phyloP scores from a whole-genome alignment of 1,284 basidiomycete species.

The Sporisorium scitamineum region DNA sequence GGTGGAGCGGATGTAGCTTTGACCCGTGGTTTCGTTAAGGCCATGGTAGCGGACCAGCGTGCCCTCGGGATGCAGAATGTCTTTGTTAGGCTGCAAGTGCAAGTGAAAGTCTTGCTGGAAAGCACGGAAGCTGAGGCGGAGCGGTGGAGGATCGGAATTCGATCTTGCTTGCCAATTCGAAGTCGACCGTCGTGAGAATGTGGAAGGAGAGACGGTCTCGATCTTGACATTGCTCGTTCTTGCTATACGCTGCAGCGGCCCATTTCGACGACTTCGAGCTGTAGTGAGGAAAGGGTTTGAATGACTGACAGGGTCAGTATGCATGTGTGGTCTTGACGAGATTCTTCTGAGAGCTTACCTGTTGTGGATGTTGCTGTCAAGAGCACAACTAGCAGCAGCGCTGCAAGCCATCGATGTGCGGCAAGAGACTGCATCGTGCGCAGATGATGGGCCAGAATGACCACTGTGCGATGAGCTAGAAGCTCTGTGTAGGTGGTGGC shows the following conservation, averaged over 20 bases:
- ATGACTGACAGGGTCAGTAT: background rate
- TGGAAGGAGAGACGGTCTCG: conserved; percentile 11
- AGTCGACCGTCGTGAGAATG: background rate
- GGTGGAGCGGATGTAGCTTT: conserved; percentile 26
- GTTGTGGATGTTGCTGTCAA: conserved; percentile 12
- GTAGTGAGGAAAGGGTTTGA: background rate
- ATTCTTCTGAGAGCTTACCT: background rate
- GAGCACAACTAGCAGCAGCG: conserved; percentile 26
- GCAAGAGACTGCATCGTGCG: conserved; percentile 14
- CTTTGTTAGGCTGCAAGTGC: conserved; percentile 57
- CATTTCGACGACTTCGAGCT: conserved; percentile 36
- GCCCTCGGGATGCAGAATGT: conserved; percentile 60
- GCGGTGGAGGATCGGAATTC: conserved; percentile 14
- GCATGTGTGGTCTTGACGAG: background rate
- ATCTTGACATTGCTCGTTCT: conserved; percentile 33
- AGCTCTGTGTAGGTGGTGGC: background rate
- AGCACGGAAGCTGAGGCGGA: conserved; percentile 59
- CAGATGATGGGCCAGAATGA: too few relatives aligned
- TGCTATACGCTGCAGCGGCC: conserved; percentile 39
- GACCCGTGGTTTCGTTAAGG: conserved; percentile 37
- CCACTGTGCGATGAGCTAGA: background rate
- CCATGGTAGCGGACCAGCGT: conserved; percentile 48
- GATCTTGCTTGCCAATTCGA: conserved; percentile 16
- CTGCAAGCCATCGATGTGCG: conserved; percentile 29
- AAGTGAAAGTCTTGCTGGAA: conserved; percentile 59